A percentile compares a stretch with the other conserved stretches of the same genome.
Evolutionary conservation across 2,329 filamentous ascomycete genomes (phyloP).

Genomic region (Aspergillus ochraceoroseus): DNA sequence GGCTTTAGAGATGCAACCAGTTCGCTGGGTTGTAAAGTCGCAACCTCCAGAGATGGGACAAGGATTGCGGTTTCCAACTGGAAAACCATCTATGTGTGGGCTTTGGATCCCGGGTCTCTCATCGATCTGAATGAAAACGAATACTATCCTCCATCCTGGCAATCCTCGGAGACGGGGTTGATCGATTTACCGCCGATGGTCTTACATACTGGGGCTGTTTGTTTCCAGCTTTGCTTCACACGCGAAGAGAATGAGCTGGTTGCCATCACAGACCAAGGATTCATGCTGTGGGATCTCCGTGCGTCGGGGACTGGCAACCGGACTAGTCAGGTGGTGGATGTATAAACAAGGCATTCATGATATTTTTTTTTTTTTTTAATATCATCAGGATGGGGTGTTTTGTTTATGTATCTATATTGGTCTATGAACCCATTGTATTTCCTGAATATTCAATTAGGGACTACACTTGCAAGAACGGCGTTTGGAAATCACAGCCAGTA

Average conservation of each 20-base stretch:
- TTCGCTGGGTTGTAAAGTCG: conserved; percentile 38
- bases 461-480: not conserved
- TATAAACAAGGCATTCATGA: not conserved
- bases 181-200: conserved; percentile 34
- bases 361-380: not conserved
- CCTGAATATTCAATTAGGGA: no score
- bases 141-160: conserved; percentile 34
- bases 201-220: conserved; percentile 36
- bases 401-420: no score
- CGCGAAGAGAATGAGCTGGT: conserved; percentile 37
- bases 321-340: conserved; percentile 4
- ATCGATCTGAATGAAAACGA: conserved; percentile 29
- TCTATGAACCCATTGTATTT: no score
- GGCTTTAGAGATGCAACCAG: conserved; percentile 34
- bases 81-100: conserved; percentile 42
- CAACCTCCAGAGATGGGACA: conserved; percentile 34
- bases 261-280: conserved; percentile 41
- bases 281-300: conserved; percentile 39
- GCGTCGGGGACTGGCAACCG: conserved; percentile 26
- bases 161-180: conserved; percentile 17
- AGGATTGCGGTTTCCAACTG: conserved; percentile 42
- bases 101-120: conserved; percentile 36
- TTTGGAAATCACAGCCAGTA: not conserved
- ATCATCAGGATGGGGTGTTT: not conserved
- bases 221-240: conserved; percentile 36